Evolutionary conservation across 140 eudicot species (phyloP), one percentile per base, ranked within the genome.

Genomic region (Senecio squalidus): DNA sequence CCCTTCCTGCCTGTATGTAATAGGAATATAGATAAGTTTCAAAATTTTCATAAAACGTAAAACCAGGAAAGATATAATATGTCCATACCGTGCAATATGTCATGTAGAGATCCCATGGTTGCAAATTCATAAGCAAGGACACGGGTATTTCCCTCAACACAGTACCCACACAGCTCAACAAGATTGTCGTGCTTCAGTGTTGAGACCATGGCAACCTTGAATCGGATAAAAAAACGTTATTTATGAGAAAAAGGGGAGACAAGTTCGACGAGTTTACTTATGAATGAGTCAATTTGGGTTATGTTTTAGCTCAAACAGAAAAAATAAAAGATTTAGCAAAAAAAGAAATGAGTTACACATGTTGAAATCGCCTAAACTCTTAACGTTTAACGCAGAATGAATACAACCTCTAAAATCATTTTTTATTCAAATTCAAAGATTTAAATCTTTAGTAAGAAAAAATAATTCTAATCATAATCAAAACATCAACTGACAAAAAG

Each of bases 61-160:
- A 65, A 30, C 7, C 9, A 23, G 16, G 9, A 13, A 18, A 22
- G 5, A 30, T 24, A n/a, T 23, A 9, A 68, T 10, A 13, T 55
- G 21, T 44, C 22, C 33, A 30, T 76, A 85, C 95, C 86, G 25
- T 82, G 95, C 71, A 84, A 73, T 55, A 84, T 81, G 66, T 84
- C 89, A 62, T 84, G 89, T 34, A 84, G 62, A 62, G 95, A 82
- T 70, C 90, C 95, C 95, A 85, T 85, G 33, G 90, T 85, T 17
- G 95, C 94, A 69, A 78, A 85, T 71, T 82, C 95, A 64, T 85
- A 85, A n/a, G 95, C 89, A 46, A 85, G 55, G 23, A 85, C 84
- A 48, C 90, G 89, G 30, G 72, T 60, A 39, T 64, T 80, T 55
- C 90, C 90, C 8, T 85, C 95, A 28, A 81, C 89, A 66, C 85